These are phyloP conservation scores for Bipolaris zeicola DNA, from an alignment of 2,329 filamentous ascomycete species.

Conservation along the genomic window DNA sequence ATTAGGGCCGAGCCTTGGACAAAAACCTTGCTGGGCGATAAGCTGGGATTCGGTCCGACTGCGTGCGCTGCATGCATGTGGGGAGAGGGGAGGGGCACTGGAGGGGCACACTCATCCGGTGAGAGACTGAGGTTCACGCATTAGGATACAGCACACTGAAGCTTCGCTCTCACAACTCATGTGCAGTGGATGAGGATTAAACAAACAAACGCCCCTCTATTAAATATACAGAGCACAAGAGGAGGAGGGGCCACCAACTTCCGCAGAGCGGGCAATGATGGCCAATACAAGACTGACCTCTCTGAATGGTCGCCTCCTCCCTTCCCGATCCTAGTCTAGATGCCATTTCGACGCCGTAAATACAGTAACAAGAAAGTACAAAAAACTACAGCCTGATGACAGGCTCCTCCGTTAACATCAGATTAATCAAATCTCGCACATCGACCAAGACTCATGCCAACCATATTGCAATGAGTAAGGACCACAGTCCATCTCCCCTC, in stretches of 20 bases:
- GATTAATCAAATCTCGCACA: conserved; percentile 31
- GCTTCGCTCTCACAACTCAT: no score
- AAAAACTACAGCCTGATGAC: background rate
- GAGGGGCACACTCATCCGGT: background rate
- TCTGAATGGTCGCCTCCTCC: conserved; percentile 8
- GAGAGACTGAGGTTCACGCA: background rate
- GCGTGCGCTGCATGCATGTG: background rate
- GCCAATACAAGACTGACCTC: conserved; percentile 17
- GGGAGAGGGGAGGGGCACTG: background rate
- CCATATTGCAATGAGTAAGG: conserved; percentile 32
- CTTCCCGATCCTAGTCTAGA: background rate
- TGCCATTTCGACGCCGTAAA: conserved; percentile 16
- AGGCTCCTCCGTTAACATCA: conserved; percentile 19
- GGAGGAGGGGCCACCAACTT: conserved; percentile 6
- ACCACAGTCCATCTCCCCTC: conserved; percentile 26
- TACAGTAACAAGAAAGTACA: conserved; percentile 12
- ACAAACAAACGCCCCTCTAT: conserved; percentile 1
- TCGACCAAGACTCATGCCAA: conserved; percentile 35
- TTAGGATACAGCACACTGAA: background rate
- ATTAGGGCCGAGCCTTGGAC: background rate
- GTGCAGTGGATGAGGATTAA: background rate
- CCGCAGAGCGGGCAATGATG: conserved; percentile 10
- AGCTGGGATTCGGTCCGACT: background rate
- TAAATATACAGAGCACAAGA: conserved; percentile 2
- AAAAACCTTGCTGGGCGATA: background rate